These are phyloP conservation scores for Babjeviella inositovora DNA, from an alignment of 805 yeast genomes.

Conservation along the genomic window DNA sequence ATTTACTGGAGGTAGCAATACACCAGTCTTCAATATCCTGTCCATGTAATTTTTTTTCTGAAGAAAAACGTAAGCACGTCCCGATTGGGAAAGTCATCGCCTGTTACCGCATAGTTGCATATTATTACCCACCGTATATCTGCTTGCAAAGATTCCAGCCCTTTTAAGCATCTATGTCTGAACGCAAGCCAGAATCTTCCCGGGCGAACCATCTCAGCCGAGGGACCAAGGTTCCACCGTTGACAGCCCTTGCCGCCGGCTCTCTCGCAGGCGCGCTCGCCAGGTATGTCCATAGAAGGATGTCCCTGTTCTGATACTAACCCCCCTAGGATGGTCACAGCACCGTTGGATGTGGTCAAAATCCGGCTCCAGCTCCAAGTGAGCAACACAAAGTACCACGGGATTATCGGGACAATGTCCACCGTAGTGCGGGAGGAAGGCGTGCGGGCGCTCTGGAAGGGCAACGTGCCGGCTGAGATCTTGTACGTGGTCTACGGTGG, in stretches of 20 bases:
- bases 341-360: conserved; percentile 71
- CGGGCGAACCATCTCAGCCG: conserved; percentile 22
- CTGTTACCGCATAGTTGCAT: too few relatives aligned
- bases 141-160: too few relatives aligned
- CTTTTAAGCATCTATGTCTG: too few relatives aligned
- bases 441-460: conserved; percentile 76
- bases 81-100: too few relatives aligned
- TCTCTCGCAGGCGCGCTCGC: conserved; percentile 28
- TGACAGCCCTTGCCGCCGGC: conserved; percentile 25
- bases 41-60: too few relatives aligned
- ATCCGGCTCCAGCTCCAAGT: conserved; percentile 56
- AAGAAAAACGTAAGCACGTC: too few relatives aligned
- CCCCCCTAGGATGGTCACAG: conserved; percentile 32
- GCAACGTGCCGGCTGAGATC: conserved; percentile 82
- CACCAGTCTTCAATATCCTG: too few relatives aligned
- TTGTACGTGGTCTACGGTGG: conserved; percentile 82
- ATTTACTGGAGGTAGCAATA: too few relatives aligned
- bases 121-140: too few relatives aligned
- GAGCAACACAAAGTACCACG: conserved; percentile 10
- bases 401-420: conserved; percentile 17
- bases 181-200: neutral
- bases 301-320: neutral
- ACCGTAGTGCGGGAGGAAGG: conserved; percentile 51
- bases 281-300: conserved; percentile 11
- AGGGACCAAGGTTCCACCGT: conserved; percentile 22